Conservation (phyloP, 768 basidiomycete species). For the Mycena crocata region DNA sequence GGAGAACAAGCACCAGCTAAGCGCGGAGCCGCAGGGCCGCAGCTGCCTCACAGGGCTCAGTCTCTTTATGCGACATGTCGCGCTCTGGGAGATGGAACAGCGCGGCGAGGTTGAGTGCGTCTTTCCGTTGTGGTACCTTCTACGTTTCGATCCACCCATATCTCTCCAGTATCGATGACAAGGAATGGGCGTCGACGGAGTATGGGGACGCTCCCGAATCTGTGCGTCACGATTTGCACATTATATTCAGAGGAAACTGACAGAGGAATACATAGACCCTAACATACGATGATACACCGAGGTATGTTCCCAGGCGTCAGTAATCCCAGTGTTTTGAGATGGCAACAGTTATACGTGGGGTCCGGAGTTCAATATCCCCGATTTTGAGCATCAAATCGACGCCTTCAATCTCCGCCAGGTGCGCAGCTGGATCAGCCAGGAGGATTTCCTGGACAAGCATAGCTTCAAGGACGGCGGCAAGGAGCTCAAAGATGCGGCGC, state of each 20-base stretch:
- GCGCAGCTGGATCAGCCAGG: neutral
- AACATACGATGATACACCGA: conserved; percentile 20
- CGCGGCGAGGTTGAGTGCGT: conserved; percentile 9
- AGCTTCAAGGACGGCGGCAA: neutral
- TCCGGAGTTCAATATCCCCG: conserved; percentile 3
- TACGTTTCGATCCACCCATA: neutral
- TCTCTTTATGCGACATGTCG: conserved; percentile 26
- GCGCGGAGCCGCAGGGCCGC: conserved; percentile 12
- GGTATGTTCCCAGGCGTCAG: no score
- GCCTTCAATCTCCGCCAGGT: conserved; percentile 6
- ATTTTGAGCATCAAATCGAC: conserved; percentile 13
- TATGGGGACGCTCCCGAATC: conserved; percentile 5
- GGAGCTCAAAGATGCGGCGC: neutral
- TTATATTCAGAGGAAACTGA: neutral
- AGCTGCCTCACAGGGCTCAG: conserved; percentile 22
- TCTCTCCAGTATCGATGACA: neutral
- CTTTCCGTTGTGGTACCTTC: no score
- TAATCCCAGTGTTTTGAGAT: no score
- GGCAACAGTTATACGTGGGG: conserved; percentile 23
- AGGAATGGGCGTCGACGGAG: conserved; percentile 10
- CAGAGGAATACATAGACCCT: neutral
- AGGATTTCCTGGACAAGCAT: neutral
- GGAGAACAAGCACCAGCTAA: conserved; percentile 22
- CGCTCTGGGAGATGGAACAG: conserved; percentile 22
- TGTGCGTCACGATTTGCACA: neutral